phyloP scores from a whole-genome alignment of 305 asterid genomes.

The Solanum hybrid region DNA sequence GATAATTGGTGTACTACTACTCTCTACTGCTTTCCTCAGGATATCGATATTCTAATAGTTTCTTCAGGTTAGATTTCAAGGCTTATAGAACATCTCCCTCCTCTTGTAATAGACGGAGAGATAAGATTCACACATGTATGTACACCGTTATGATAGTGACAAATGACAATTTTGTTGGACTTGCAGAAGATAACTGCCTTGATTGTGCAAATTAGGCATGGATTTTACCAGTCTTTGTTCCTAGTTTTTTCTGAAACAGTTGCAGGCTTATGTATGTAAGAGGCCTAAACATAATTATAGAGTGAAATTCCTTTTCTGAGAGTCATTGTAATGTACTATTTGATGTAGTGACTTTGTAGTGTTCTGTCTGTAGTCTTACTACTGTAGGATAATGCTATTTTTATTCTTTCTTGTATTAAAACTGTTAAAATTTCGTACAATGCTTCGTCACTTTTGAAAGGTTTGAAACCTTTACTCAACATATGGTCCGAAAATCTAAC shows the following conservation, averaged over 20 bases:
- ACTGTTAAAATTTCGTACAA: background rate
- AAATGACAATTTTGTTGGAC: background rate
- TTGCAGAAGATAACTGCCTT: background rate
- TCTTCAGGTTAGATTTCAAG: background rate
- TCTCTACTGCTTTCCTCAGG: background rate
- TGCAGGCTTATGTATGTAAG: background rate
- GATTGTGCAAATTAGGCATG: background rate
- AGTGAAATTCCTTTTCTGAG: background rate
- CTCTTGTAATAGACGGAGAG: background rate
- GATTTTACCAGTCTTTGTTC: conserved; percentile 4
- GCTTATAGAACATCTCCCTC: background rate
- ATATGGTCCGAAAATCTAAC: background rate
- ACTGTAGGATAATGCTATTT: background rate
- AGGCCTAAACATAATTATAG: background rate
- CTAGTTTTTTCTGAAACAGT: background rate
- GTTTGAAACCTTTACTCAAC: background rate
- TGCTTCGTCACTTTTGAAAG: background rate
- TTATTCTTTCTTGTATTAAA: background rate
- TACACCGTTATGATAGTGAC: background rate
- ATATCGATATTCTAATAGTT: background rate
- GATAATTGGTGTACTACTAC: background rate
- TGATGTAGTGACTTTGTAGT: background rate
- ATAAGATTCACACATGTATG: background rate
- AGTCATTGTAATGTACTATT: background rate
- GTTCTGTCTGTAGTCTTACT: background rate